These are phyloP conservation scores for Herpetomonas samuelpessoai DNA, from an alignment of 208 protist genomes.

Conservation along the genomic window DNA sequence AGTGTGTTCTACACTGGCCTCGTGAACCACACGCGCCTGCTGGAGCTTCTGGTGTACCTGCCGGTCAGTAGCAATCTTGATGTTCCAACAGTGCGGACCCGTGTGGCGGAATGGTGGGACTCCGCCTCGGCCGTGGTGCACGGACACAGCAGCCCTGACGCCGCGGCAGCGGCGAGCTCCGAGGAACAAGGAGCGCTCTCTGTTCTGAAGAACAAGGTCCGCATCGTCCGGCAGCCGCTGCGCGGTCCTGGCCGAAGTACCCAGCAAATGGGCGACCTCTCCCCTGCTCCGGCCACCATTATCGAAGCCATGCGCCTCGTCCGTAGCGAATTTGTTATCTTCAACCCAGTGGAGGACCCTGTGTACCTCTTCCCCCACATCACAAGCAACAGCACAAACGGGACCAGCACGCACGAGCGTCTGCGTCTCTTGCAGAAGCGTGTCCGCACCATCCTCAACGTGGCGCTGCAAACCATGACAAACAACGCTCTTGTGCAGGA, in stretches of 20 bases:
- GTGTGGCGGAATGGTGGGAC: neutral
- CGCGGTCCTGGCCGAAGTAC: no score
- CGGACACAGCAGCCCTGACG: neutral
- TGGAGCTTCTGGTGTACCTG: slow-evolving; percentile 1
- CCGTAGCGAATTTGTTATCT: slow-evolving; percentile 9
- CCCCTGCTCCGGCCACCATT: neutral
- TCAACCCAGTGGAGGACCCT: neutral
- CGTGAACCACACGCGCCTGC: neutral
- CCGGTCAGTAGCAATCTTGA: neutral
- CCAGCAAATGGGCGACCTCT: neutral
- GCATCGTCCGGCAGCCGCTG: neutral
- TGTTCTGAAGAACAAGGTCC: neutral
- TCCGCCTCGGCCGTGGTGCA: neutral
- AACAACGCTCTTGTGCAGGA: slow-evolving; percentile 7
- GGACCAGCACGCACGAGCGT: neutral
- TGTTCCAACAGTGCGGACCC: neutral
- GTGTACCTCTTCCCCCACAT: neutral
- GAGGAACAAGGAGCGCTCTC: neutral
- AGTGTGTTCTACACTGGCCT: neutral
- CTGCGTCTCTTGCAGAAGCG: neutral
- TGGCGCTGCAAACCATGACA: slow-evolving; percentile 19
- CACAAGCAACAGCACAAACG: neutral
- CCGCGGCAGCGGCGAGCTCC: neutral
- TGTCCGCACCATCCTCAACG: slow-evolving; percentile 14
- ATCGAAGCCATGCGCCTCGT: neutral